These are phyloP conservation scores for Backusella sp. DNA, from an alignment of 192 early-diverging fungal species.

Conservation along the genomic window DNA sequence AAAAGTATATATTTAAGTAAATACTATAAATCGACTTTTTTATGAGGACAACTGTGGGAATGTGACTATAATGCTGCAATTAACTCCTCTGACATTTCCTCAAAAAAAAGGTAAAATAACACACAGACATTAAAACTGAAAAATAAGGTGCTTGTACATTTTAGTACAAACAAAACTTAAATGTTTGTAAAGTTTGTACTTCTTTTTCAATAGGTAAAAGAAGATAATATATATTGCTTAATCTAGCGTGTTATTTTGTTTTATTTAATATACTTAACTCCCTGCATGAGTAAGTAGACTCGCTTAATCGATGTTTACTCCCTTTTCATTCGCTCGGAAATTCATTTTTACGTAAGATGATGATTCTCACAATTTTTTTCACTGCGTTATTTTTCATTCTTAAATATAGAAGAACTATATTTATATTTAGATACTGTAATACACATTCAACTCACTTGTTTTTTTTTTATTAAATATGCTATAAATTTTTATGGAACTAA, in stretches of 20 bases:
- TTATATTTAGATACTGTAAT: background rate
- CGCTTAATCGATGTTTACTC: background rate
- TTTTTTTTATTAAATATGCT: too few species aligned
- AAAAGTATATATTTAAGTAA: conserved; percentile 8
- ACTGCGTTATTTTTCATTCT: background rate
- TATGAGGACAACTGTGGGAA: background rate
- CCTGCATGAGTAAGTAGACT: background rate
- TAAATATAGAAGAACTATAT: background rate
- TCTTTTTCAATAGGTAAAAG: background rate
- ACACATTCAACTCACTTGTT: background rate
- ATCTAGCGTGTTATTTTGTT: background rate
- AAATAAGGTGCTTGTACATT: background rate
- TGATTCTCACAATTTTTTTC: background rate
- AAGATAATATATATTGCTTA: too few species aligned
- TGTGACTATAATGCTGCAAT: background rate
- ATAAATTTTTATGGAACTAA: background rate
- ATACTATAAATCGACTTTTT: background rate
- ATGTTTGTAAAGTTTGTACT: background rate
- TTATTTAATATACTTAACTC: background rate
- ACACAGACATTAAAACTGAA: background rate
- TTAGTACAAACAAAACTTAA: background rate
- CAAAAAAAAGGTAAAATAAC: background rate
- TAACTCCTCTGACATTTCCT: background rate
- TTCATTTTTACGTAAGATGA: background rate
- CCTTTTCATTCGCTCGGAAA: background rate